Base-by-base conservation (phyloP, 2,329 filamentous ascomycete genomes). In the Huntiella omanensis region DNA sequence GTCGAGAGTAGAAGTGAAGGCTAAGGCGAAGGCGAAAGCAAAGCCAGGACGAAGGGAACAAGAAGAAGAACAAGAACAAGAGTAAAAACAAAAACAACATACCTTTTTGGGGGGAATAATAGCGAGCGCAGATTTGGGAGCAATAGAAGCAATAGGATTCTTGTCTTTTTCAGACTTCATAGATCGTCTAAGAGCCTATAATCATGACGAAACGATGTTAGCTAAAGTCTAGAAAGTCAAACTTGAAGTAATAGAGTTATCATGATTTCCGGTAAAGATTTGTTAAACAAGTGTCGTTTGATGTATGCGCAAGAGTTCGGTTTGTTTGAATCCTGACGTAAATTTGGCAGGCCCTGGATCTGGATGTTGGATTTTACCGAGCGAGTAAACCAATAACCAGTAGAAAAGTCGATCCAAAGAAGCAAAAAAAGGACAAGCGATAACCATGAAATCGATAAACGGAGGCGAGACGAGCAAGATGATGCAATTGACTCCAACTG, bases 61-160 rank as follows among this genome's bases (percentile, higher is more conserved):
- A 15, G 7, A 37, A 38, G 15, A 10, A 33, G 8, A 32, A 42
- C 11, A 33, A 28, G 16, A 22, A 22, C 11, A 32, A 41, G 13
- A 33, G 34, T 33, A 32, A 16, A 4, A 49, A n/a, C 11, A 42
- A 42, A n/a, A 35, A 38, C 28, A 38, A 36, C 39, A 55, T 61
- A 92, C 85, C 78, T 93, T 94, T 64, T 93, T 94, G 1, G 87
- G 87, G 45, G 87, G 85, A 19, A 91, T 75, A 58, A 94, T 93
- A 45, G 86, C 85, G 53, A 88, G 75, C 36, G 84, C 82, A 47
- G 86, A 81, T 62, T 94, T 94, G 52, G 82, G 80, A 12, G 80
- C 77, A 54, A 93, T 82, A 48, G 81, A 80, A 54, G 83, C 71
- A 58, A 83, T 80, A 3, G 22, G 40, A 53, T 76, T 71, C 53